Conservation (phyloP, 306 rosid species). For the Acacia melanoxylon region DNA sequence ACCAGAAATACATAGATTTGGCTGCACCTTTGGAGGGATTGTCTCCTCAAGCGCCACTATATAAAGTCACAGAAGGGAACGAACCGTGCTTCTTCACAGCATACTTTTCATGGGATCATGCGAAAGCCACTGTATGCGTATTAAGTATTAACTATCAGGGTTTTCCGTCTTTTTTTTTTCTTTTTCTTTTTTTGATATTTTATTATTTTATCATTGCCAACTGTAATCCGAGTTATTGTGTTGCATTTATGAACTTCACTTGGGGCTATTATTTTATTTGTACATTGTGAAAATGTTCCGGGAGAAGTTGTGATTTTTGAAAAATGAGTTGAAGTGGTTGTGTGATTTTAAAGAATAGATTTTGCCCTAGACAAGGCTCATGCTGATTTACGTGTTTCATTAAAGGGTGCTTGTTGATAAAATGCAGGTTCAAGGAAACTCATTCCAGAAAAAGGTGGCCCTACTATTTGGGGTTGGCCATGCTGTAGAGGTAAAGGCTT, state of each 20-base stretch:
- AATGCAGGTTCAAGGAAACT: constrained; percentile 88
- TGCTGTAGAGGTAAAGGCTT: constrained; percentile 63
- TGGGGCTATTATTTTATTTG: constrained; percentile 12
- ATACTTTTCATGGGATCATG: constrained; percentile 87
- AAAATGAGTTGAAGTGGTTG: constrained; percentile 17
- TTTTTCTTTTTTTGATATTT: neutral
- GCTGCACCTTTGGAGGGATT: constrained; percentile 83
- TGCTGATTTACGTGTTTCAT: neutral
- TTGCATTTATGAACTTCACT: neutral
- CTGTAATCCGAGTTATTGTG: neutral
- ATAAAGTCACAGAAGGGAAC: constrained; percentile 92
- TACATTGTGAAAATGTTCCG: neutral
- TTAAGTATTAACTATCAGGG: constrained; percentile 13
- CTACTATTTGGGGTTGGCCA: constrained; percentile 74
- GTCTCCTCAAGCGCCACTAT: constrained; percentile 76
- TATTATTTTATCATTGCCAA: neutral
- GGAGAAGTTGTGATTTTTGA: neutral
- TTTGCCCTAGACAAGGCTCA: constrained; percentile 4
- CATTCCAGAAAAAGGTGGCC: constrained; percentile 81
- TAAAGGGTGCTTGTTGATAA: constrained; percentile 12
- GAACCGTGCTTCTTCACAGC: constrained; percentile 98
- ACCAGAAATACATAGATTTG: constrained; percentile 83
- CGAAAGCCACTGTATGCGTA: constrained; percentile 74
- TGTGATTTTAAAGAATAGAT: constrained; percentile 1
- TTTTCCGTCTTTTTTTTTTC: neutral